Conservation (phyloP, 1,284 basidiomycete genomes). For the Ustilago tritici region DNA sequence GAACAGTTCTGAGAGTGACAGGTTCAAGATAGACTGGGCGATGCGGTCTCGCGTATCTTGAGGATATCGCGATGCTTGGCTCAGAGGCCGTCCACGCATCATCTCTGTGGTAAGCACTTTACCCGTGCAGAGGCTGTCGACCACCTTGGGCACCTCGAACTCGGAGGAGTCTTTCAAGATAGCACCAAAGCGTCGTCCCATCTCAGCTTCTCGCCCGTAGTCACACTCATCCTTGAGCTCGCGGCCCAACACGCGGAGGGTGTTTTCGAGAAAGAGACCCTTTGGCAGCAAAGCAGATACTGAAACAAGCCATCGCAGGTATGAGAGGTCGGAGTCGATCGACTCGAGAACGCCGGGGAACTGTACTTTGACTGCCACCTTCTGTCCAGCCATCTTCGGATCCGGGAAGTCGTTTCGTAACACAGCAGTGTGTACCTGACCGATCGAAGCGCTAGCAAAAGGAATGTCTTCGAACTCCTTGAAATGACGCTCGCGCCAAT, state of each 20-base stretch:
- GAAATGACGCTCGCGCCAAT: slow-evolving; percentile 80
- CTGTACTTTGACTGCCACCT: slow-evolving; percentile 91
- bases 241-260: slow-evolving; percentile 85
- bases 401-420: slow-evolving; percentile 71
- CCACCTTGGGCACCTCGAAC: slow-evolving; percentile 86
- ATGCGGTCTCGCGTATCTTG: slow-evolving; percentile 87
- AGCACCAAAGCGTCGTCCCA: slow-evolving; percentile 76
- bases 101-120: slow-evolving; percentile 90
- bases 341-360: slow-evolving; percentile 91
- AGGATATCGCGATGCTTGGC: slow-evolving; percentile 74
- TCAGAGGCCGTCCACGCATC: slow-evolving; percentile 85
- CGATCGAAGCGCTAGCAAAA: slow-evolving; percentile 95
- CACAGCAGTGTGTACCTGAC: slow-evolving; percentile 88
- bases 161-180: slow-evolving; percentile 68
- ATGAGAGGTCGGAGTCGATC: slow-evolving; percentile 87
- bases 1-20: slow-evolving; percentile 91
- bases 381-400: slow-evolving; percentile 53
- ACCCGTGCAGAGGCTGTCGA: slow-evolving; percentile 80
- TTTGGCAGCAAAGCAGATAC: slow-evolving; percentile 84
- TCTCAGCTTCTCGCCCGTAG: slow-evolving; percentile 87
- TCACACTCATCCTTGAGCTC: slow-evolving; percentile 97
- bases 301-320: slow-evolving; percentile 84
- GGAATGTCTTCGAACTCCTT: slow-evolving; percentile 84
- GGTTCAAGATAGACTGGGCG: slow-evolving; percentile 81
- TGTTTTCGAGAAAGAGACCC: slow-evolving; percentile 82